Percentiles rank a stretch among this genome's conserved stretches.
These are phyloP conservation scores for Plasmodium blacklocki DNA, from an alignment of 169 alveolate genomes.

Conservation along the genomic window DNA sequence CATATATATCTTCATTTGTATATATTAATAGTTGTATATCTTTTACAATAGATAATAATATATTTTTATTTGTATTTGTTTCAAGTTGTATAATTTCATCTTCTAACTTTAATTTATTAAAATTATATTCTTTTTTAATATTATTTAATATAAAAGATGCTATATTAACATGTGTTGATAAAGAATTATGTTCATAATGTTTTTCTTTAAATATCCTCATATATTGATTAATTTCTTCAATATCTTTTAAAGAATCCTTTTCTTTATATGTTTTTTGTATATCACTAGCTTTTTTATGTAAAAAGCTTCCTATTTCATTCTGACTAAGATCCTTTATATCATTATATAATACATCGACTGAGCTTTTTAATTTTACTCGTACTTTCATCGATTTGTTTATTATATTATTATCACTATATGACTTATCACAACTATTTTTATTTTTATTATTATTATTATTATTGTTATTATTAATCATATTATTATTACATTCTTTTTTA, in stretches of 20 bases:
- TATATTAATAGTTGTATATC: slow-evolving; percentile 77
- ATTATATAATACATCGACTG: slow-evolving; percentile 84
- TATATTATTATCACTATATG: not conserved
- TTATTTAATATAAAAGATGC: slow-evolving; percentile 87
- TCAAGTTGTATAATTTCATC: slow-evolving; percentile 84
- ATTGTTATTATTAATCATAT: not conserved
- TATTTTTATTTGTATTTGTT: slow-evolving; percentile 75
- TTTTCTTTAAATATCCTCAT: slow-evolving; percentile 88
- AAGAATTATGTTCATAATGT: slow-evolving; percentile 91
- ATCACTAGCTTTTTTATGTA: slow-evolving; percentile 90
- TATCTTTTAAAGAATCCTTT: slow-evolving; percentile 87
- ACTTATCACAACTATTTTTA: not conserved
- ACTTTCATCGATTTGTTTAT: slow-evolving; percentile 4
- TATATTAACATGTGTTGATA: slow-evolving; percentile 90
- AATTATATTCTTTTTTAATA: slow-evolving; percentile 82
- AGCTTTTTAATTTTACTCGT: slow-evolving; percentile 40
- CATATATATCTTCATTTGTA: slow-evolving; percentile 75
- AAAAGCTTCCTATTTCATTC: slow-evolving; percentile 86
- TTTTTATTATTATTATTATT: not conserved
- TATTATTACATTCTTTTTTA: not conserved
- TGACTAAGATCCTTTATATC: slow-evolving; percentile 86
- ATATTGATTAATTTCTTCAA: slow-evolving; percentile 89
- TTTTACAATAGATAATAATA: slow-evolving; percentile 65
- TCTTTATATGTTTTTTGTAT: slow-evolving; percentile 89
- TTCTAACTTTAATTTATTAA: slow-evolving; percentile 86